These are phyloP conservation scores for Penicillium egyptiacum DNA, from an alignment of 495 filamentous ascomycete species.

Conservation along the genomic window DNA sequence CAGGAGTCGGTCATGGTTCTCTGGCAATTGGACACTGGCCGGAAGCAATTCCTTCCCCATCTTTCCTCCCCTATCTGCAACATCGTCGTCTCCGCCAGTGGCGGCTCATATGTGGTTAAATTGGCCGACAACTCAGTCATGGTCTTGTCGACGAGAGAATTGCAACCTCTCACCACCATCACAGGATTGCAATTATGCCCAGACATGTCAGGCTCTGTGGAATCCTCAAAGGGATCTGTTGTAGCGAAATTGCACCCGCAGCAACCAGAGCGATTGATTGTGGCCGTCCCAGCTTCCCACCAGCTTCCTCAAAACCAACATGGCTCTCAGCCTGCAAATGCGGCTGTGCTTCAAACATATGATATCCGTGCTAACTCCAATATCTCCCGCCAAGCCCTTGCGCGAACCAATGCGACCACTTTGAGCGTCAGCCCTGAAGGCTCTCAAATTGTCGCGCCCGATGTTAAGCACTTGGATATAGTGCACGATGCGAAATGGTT, in stretches of 20 bases:
- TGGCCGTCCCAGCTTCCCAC: conserved; percentile 57
- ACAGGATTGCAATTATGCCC: conserved; percentile 70
- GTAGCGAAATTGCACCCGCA: conserved; percentile 52
- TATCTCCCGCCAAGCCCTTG: conserved; percentile 79
- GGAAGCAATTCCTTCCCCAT: conserved; percentile 80
- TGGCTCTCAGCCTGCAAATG: conserved; percentile 29
- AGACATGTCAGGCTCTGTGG: conserved; percentile 16
- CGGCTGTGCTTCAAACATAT: conserved; percentile 75
- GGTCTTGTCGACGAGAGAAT: conserved; percentile 83
- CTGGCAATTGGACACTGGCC: conserved; percentile 91
- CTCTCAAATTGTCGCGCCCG: conserved; percentile 67
- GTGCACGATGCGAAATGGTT: conserved; percentile 85
- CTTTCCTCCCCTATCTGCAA: conserved; percentile 79
- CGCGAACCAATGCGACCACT: conserved; percentile 82
- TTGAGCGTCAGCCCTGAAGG: conserved; percentile 70
- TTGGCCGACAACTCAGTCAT: conserved; percentile 89
- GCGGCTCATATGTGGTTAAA: conserved; percentile 76
- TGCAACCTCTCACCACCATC: conserved; percentile 75
- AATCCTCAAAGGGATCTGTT: conserved; percentile 21
- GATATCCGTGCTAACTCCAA: conserved; percentile 72
- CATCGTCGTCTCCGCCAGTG: conserved; percentile 75
- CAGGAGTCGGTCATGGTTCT: conserved; percentile 85
- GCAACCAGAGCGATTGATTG: conserved; percentile 56
- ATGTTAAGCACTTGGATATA: conserved; percentile 68
- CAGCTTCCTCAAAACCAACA: conserved; percentile 37